Base-by-base conservation (phyloP, 2,329 filamentous ascomycete species). In the Cylindrodendrum hubeiense region DNA sequence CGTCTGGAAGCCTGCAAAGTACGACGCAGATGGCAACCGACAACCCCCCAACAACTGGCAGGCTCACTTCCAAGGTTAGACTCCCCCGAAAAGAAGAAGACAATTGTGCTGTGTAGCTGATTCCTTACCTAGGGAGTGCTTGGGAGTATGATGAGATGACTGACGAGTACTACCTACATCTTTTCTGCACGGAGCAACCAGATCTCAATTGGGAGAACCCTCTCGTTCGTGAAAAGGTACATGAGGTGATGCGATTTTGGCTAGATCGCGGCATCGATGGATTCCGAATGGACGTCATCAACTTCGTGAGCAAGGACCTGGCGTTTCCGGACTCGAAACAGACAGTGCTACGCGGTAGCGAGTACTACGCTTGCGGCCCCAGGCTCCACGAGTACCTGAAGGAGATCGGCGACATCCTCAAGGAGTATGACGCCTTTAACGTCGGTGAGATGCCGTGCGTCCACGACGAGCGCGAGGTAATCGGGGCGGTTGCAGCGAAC, bases 121-220 rank as follows among this genome's bases (percentile, higher is more conserved):
- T 33, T 15, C 28, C 24, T 22, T 24, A 21, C 4, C 1, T 24
- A 79, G 83, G 83, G 70, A 79, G 77, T 62, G 81, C 80, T 2
- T 86, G 84, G 84, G 79, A 83, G 51, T 87, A 82, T 44, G 84
- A 86, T 63, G 83, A 85, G 70, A 66, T 76, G 13, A 85, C 84
- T 0, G 77, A 79, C 12, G 83, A 86, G 67, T 86, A 86, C 73
- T 87, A 93, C 74, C 87, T 94, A 1, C 87, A 89, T 67, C 85
- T 94, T 30, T 95, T 93, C 77, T 87, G 87, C 44, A 85, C 85
- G 5, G 87, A 91, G 69, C 92, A 94, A 75, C 92, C 92, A 0
- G 92, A 94, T 69, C 85, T 95, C 43, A 94, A 94, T 79, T 94
- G 91, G 91, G 90, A 93, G 74, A 90, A 91, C 71, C 83, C 84